Evolutionary conservation across 2,329 filamentous ascomycete species (phyloP).

Genomic region (Trichothecium roseum): DNA sequence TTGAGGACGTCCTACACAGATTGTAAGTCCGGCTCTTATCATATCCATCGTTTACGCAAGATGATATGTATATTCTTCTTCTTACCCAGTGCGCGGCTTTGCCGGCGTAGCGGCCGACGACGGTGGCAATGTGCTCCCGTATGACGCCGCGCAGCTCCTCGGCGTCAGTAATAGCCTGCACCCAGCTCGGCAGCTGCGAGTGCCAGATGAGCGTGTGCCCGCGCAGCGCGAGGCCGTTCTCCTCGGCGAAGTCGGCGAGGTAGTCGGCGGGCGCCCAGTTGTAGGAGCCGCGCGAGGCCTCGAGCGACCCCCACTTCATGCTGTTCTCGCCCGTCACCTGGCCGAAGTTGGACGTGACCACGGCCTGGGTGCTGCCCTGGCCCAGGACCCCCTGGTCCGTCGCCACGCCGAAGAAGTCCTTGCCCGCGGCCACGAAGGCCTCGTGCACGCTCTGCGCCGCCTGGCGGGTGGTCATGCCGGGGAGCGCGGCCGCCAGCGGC

Average conservation of each 20-base stretch:
- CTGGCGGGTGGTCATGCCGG: slow-evolving; percentile 24
- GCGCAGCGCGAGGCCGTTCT: slow-evolving; percentile 47
- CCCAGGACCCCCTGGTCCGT: slow-evolving; percentile 44
- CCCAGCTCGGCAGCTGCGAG: slow-evolving; percentile 47
- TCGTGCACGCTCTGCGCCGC: slow-evolving; percentile 38
- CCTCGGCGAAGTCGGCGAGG: slow-evolving; percentile 44
- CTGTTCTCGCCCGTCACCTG: slow-evolving; percentile 59
- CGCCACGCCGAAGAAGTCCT: slow-evolving; percentile 51
- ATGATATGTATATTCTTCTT: no score
- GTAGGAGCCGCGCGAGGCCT: slow-evolving; percentile 38
- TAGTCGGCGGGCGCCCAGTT: slow-evolving; percentile 45
- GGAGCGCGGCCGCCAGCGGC: slow-evolving; percentile 22
- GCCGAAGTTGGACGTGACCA: slow-evolving; percentile 52
- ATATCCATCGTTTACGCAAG: background rate
- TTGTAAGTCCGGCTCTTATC: no score
- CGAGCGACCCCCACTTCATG: slow-evolving; percentile 57
- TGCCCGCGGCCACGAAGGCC: slow-evolving; percentile 35
- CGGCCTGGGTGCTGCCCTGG: slow-evolving; percentile 35
- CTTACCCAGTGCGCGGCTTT: slow-evolving; percentile 46
- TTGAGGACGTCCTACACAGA: slow-evolving; percentile 42
- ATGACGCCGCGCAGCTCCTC: slow-evolving; percentile 42
- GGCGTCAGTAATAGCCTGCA: slow-evolving; percentile 42
- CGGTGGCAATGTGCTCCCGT: slow-evolving; percentile 45
- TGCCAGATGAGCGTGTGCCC: slow-evolving; percentile 60
- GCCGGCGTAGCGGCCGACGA: slow-evolving; percentile 49